Evolutionary conservation across 441 rosid genomes (phyloP).

Genomic region (Capsella rubella): DNA sequence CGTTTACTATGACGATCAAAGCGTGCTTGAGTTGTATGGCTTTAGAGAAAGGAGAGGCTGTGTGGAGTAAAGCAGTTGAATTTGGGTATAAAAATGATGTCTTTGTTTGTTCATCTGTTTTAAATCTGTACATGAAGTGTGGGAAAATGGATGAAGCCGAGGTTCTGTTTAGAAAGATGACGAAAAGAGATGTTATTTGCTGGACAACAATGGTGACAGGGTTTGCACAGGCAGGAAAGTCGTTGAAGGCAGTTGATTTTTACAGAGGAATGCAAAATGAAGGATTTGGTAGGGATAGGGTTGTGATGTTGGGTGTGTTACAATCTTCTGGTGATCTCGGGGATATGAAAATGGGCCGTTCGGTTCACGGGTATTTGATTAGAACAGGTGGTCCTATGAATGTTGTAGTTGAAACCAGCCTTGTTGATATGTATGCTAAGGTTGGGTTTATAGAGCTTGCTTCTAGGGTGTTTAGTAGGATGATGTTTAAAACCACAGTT

Average conservation of each 20-base stretch:
- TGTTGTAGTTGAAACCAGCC: constrained; percentile 49
- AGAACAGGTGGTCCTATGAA: constrained; percentile 52
- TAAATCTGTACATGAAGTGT: constrained; percentile 68
- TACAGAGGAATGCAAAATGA: constrained; percentile 65
- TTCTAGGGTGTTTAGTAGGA: constrained; percentile 44
- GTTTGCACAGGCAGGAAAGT: constrained; percentile 51
- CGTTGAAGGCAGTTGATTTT: constrained; percentile 56
- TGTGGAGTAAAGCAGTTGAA: constrained; percentile 60
- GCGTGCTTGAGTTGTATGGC: constrained; percentile 66
- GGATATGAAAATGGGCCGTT: constrained; percentile 52
- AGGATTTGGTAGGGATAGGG: constrained; percentile 62
- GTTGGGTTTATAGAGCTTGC: constrained; percentile 52
- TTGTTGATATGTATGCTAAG: constrained; percentile 61
- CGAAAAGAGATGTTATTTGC: constrained; percentile 61
- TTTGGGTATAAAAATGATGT: constrained; percentile 66
- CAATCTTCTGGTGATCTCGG: constrained; percentile 70
- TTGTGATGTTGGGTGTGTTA: constrained; percentile 64
- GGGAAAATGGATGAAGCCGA: constrained; percentile 61
- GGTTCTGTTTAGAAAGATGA: constrained; percentile 58
- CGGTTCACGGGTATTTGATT: constrained; percentile 65
- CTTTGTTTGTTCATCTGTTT: constrained; percentile 70
- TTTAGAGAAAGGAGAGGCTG: constrained; percentile 52
- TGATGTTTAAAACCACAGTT: constrained; percentile 45
- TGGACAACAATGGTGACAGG: constrained; percentile 79
- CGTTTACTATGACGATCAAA: constrained; percentile 66